Evolutionary conservation across 345 rosid species (phyloP), one percentile per base, ranked within the genome.

Genomic region (Schrenkiella parvula): DNA sequence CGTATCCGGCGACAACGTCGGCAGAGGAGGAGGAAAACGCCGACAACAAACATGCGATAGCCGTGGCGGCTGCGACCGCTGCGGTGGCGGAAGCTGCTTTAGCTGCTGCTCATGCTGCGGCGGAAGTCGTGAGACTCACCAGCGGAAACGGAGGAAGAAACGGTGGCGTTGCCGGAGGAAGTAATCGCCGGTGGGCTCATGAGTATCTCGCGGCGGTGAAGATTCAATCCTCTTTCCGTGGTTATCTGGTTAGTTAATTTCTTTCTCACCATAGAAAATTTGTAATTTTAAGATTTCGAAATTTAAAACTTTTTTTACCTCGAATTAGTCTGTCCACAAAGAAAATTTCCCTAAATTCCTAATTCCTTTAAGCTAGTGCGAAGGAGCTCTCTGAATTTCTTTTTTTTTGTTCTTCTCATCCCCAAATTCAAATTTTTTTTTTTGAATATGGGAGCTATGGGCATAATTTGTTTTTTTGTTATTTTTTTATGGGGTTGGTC

Each of bases 81-180:
- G 97, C 86, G 0, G 98, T 87, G 7, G 97, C 96, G 5, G 96
- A 92, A 80, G 97, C 96, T 1, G 98, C 99, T 3, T 76, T 91
- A n/a, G 89, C 91, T 0, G 97, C 98, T 1, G 98, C 97, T 8
- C 92, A 87, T 58, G 98, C 98, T 1, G 99, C 99, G 0, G 96
- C 98, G 0, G 96, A 92, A 81, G 98, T 90, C 0, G 98, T 92
- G 17, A 81, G 96, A 56, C 85, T 91, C 29, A 95, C 98, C 2
- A 81, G 85, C 15, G 78, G 84, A 2, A 81, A 69, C 1, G 70
- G 51, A 1, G 54, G 64, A 4, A 42, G 61, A 14, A 59, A 18
- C 19, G 41, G 41, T 3, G 48, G 13, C 5, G 43, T 1, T 3
- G 37, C 31, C 12, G 73, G 82, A 31, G 50, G 43, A 25, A 47